Evolutionary conservation across 78 protist genomes (phyloP).

Genomic region (Tieghemostelium lacteum): DNA sequence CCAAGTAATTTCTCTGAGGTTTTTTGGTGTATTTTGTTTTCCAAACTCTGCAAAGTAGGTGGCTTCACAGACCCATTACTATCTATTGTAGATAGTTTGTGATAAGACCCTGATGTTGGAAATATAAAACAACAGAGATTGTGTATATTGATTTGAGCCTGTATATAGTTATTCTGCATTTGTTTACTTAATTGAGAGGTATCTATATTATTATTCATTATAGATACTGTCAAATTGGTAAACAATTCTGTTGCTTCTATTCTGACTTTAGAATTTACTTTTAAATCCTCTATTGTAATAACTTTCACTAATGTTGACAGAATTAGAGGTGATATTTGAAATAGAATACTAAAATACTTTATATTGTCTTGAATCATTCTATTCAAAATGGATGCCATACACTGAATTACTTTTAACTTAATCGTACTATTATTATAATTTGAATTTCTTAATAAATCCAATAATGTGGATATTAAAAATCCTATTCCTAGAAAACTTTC

Average conservation of each 20-base stretch:
- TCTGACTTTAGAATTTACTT: slow-evolving; percentile 36
- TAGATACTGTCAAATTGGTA: slow-evolving; percentile 7
- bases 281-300: slow-evolving; percentile 19
- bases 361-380: not conserved
- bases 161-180: not conserved
- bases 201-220: not conserved
- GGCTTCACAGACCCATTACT: not conserved
- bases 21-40: too few relatives aligned
- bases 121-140: slow-evolving; percentile 24
- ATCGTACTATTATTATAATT: not conserved
- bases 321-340: slow-evolving; percentile 20
- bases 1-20: too few relatives aligned
- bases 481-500: slow-evolving; percentile 6
- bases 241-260: slow-evolving; percentile 23
- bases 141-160: not conserved
- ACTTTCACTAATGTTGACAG: slow-evolving; percentile 6
- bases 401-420: not conserved
- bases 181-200: not conserved
- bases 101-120: slow-evolving; percentile 39
- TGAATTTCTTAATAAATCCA: not conserved
- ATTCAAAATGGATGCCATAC: not conserved
- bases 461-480: slow-evolving; percentile 7
- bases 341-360: not conserved
- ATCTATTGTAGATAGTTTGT: slow-evolving; percentile 5
- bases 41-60: not conserved